A percentile compares a stretch with the other conserved stretches of the same genome.
Conservation (phyloP, 108 stramenopile genomes). For the Cyclotella cryptica region DNA sequence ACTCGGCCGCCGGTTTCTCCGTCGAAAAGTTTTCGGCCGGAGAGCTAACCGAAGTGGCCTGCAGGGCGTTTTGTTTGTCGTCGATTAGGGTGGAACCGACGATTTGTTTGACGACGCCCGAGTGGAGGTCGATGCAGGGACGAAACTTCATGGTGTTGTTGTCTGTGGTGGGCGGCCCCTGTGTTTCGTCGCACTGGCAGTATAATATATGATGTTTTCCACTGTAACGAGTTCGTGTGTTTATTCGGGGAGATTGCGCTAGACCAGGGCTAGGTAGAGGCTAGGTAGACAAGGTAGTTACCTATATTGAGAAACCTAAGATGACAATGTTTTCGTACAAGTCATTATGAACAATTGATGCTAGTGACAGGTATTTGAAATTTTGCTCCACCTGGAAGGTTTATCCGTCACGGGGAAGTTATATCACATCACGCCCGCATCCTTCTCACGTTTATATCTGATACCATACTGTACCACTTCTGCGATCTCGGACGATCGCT, state of each 20-base stretch:
- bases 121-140: slow-evolving; percentile 98
- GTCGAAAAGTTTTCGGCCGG: slow-evolving; percentile 89
- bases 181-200: neutral
- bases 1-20: slow-evolving; percentile 73
- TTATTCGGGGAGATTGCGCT: no score
- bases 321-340: no score
- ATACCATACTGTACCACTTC: neutral
- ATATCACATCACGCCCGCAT: no score
- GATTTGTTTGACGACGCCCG: slow-evolving; percentile 98
- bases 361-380: neutral
- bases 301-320: no score
- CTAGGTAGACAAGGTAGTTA: no score
- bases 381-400: slow-evolving; percentile 4
- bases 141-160: slow-evolving; percentile 90
- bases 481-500: neutral
- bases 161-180: neutral
- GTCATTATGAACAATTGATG: no score
- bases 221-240: no score
- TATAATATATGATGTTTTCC: no score
- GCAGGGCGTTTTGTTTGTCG: slow-evolving; percentile 34
- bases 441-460: no score
- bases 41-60: slow-evolving; percentile 5
- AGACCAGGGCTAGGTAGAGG: no score
- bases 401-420: no score
- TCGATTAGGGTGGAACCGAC: slow-evolving; percentile 92